Evolutionary conservation across 345 rosid species (phyloP), one percentile per base, ranked within the genome.

Genomic region (Stellera chamaejasme): DNA sequence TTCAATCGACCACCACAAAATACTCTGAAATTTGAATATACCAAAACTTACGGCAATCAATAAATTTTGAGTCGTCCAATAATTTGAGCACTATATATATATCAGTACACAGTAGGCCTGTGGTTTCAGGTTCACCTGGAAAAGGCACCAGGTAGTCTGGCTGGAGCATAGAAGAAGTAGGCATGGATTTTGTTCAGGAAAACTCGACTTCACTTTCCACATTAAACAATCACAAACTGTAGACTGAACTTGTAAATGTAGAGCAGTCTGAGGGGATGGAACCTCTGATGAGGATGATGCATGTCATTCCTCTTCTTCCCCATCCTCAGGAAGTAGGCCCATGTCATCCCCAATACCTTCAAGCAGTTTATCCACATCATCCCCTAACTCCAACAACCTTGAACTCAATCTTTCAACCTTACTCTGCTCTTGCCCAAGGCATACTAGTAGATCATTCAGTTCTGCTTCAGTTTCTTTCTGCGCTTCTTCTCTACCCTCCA

Each of bases 361-460:
- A 11, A 94, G 87, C 62, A 94, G 75, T 68, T 70, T 67, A 50
- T 85, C 95, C 10, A 83, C 95, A 53, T 90, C 90, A 72, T 84
- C 92, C 12, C 99, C 97, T n/a, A 94, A 65, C 54, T 94, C 99
- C 43, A 64, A 1, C 68, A 94, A 66, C 75, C 72, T 87, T 10
- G 87, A 63, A 11, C 77, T 87, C 70, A 93, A 78, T 64, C 75
- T 89, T 65, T 90, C 99, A 62, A 87, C 99, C 76, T 75, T 85
- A 69, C 95, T 94, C 77, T 90, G 97, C 48, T 94, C 99, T 71
- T 94, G 97, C 0, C 99, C 99, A 0, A 94, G 88, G 75, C 99
- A 94, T 11, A 94, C 99, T 3, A 94, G 80, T 79, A 94, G 75
- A 74, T 94, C 99, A 12, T 78, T 94, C 68, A 94, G 72, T 62